Evolutionary conservation across 495 filamentous ascomycete genomes (phyloP), one percentile per base, ranked within the genome.

Genomic region (Durotheca rogersii): DNA sequence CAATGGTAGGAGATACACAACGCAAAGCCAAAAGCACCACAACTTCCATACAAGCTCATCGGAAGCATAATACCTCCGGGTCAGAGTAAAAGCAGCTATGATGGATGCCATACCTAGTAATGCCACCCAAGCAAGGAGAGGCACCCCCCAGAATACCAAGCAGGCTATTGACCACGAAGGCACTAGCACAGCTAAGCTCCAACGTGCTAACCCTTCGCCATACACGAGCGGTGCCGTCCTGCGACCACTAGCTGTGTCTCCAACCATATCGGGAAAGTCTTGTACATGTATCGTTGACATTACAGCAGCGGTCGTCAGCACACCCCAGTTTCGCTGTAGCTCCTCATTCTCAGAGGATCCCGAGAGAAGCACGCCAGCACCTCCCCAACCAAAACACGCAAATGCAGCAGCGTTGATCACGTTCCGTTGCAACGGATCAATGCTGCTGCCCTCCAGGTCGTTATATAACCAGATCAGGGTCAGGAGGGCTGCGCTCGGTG

Each of bases 271-370:
- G 11, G 61, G 56, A 10, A 80, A 57, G 41, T 77, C 76, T 48
- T 78, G 74, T 0, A 68, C 47, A 11, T 76, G 69, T 33, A 77
- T 51, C 10, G 76, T 79, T 0, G 67, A 69, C 12, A 68, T 49
- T 14, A 79, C 62, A n/a, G 75, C 62, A 0, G 48, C 52, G 7
- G 64, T 51, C 19, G 72, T 62, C 1, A 78, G 64, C 0, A 29
- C 41, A 1, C 72, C 35, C 77, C 77, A 81, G 2, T 47, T 39
- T 10, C 57, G 58, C 6, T 44, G 51, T 11, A 33, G 34, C 2
- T 41, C 21, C 7, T 51, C 65, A 19, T 59, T 37, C 4, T 32
- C 41, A 4, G n/a, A 12, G 16, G 12, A 20, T 1, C 44, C 43
- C 6, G 7, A 40, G 10, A 48, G 15, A 11, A 59, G 46, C 12